Conservation (phyloP, 345 rosid species). For the Crucihimalaya himalaica region DNA sequence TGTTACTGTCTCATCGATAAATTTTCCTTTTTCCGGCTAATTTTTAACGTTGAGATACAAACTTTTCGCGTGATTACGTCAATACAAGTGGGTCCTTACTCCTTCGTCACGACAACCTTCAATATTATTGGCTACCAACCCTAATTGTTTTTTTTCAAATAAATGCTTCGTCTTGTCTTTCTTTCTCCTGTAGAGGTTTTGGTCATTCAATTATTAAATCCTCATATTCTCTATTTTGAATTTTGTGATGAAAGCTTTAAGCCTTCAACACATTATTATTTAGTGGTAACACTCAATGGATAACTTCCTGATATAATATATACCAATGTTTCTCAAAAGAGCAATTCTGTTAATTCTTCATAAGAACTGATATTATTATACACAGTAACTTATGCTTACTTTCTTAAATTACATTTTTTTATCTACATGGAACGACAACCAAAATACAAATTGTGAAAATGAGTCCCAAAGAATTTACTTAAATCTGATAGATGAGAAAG, state of each 20-base stretch:
- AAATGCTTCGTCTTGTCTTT: conserved; percentile 10
- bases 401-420: neutral
- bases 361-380: neutral
- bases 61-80: neutral
- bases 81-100: conserved; percentile 19
- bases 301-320: neutral
- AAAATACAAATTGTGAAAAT: neutral
- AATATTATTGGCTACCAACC: conserved; percentile 14
- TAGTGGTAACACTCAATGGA: neutral
- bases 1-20: conserved; percentile 1
- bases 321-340: neutral
- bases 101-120: conserved; percentile 19
- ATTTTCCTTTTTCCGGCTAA: neutral
- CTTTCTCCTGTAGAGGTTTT: neutral
- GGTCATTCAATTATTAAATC: conserved; percentile 6
- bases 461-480: neutral
- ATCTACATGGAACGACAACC: neutral
- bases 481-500: neutral
- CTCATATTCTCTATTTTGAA: conserved; percentile 5
- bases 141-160: neutral
- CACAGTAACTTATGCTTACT: neutral
- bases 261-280: neutral
- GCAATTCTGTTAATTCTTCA: neutral
- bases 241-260: neutral
- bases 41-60: conserved; percentile 4